These are phyloP conservation scores for Vigna nakashimae DNA, from an alignment of 306 rosid species.

Conservation along the genomic window DNA sequence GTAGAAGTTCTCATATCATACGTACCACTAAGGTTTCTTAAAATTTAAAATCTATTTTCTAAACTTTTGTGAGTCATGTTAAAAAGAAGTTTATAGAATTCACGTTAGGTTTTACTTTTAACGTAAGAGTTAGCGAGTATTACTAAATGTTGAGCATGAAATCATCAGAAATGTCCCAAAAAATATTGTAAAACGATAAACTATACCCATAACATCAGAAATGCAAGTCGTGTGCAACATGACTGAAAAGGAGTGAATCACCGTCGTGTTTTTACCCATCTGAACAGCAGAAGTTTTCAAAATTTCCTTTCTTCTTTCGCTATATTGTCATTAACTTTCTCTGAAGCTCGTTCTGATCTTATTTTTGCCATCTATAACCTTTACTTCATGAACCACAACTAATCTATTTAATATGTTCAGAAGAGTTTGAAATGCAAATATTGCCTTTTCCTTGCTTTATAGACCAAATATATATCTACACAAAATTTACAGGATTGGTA, in stretches of 20 bases:
- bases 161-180: background rate
- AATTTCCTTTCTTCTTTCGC: background rate
- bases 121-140: too few relatives aligned
- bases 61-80: background rate
- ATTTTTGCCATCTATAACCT: background rate
- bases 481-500: background rate
- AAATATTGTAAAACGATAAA: background rate
- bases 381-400: background rate
- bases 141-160: background rate
- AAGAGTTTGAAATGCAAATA: background rate
- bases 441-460: background rate
- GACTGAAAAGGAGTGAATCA: background rate
- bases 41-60: too few relatives aligned
- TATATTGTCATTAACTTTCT: background rate
- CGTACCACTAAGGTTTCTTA: background rate
- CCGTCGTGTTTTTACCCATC: background rate
- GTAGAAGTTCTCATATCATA: too few relatives aligned
- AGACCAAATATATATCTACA: background rate
- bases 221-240: background rate
- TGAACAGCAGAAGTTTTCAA: conserved; percentile 9
- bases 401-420: background rate
- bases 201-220: background rate
- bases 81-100: too few relatives aligned
- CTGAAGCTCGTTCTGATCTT: background rate
- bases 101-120: background rate